Evolutionary conservation across 345 rosid genomes (phyloP), one percentile per base, ranked within the genome.

Genomic region (Eucalyptus caleyi): DNA sequence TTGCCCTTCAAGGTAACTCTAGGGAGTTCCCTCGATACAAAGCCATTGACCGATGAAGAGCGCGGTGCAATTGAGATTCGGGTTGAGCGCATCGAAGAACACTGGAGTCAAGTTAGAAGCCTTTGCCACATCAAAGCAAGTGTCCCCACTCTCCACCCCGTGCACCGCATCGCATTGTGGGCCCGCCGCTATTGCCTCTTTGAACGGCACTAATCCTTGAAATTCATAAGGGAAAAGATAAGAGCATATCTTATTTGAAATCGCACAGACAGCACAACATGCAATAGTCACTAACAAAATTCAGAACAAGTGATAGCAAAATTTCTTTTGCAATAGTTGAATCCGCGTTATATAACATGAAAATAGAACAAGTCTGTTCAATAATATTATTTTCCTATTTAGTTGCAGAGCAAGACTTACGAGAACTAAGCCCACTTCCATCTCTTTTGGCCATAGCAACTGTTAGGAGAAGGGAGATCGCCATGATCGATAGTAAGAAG

Each of bases 291-390:
- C n/a, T 26, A 26, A 59, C n/a, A 59, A 5, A 53, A 53, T 53
- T 3, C 0, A 53, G 26, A 53, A 53, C 5, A 53, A 53, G n/a
- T 5, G n/a, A 59, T 5, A 10, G 65, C n/a, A 59, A 59, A 26
- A 59, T 59, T 59, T 26, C 65, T 26, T 59, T 26, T 0, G 6
- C 16, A 1, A 30, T 12, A 30, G 69, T 13, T 27, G 19, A 65
- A 65, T 30, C 37, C 0, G 10, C 19, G 0, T 16, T 19, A 32
- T 0, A 7, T 67, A 67, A 69, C 42, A 5, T 32, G 2, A 9
- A 18, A 69, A 5, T 32, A 32, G 11, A 16, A 34, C 4, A 2
- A 69, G 24, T 19, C 23, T 7, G 7, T 67, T 65, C 21, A 16
- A 32, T 32, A 16, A 65, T 4, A 65, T n/a, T 65, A 0, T 4